A percentile compares a stretch with the other conserved stretches of the same genome.
Conservation (phyloP, 139 green algal genomes). For the Edaphochlamys debaryana region DNA sequence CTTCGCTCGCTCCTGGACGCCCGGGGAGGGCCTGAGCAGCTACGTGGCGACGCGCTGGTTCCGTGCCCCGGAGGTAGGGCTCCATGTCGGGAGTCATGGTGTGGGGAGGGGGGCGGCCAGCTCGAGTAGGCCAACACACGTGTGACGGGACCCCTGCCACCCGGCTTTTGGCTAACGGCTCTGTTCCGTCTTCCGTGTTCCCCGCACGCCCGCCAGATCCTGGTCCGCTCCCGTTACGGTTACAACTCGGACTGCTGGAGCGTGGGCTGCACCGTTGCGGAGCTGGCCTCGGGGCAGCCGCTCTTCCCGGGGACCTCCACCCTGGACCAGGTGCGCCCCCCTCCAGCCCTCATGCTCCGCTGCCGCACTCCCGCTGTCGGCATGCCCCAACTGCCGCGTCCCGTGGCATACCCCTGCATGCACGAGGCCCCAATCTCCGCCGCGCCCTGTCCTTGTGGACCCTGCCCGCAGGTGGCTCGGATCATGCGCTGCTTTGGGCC, state of each 20-base stretch:
- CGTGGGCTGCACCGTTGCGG: neutral
- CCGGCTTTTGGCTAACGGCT: too few species aligned
- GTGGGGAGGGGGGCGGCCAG: too few species aligned
- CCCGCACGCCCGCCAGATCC: neutral
- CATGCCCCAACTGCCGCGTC: too few species aligned
- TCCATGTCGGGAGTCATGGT: too few species aligned
- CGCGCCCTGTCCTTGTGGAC: too few species aligned
- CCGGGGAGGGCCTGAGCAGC: neutral
- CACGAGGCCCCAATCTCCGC: too few species aligned
- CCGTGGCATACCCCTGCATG: too few species aligned
- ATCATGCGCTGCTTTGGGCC: neutral
- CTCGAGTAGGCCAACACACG: too few species aligned
- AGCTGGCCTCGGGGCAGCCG: neutral
- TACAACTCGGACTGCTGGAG: neutral
- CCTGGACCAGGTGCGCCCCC: neutral
- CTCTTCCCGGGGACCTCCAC: neutral
- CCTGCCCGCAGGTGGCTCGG: neutral
- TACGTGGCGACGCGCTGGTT: neutral
- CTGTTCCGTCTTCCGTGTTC: too few species aligned
- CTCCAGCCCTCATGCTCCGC: too few species aligned
- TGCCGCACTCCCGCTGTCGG: too few species aligned
- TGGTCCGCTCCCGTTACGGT: neutral
- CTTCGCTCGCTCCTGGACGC: neutral
- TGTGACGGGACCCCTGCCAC: too few species aligned
- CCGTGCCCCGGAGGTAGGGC: neutral